These are phyloP conservation scores for Plenodomus lindquistii DNA, from an alignment of 2,329 filamentous ascomycete genomes.

Conservation along the genomic window DNA sequence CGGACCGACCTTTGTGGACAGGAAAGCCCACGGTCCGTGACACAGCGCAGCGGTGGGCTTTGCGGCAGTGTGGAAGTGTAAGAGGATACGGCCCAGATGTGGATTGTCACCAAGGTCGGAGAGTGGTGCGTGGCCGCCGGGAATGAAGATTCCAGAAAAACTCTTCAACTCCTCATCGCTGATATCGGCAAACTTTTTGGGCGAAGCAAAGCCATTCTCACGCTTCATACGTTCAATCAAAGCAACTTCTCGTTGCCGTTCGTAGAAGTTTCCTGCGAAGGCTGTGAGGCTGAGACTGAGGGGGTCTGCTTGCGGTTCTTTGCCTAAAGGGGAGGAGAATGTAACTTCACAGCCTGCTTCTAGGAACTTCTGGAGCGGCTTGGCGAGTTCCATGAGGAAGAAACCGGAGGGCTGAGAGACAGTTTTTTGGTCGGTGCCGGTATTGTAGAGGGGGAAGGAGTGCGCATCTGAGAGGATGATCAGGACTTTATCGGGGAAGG, in stretches of 20 bases:
- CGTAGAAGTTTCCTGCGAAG: conserved; percentile 53
- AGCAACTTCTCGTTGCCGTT: conserved; percentile 46
- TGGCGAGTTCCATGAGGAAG: conserved; percentile 41
- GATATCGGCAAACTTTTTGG: conserved; percentile 46
- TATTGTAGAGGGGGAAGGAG: conserved; percentile 39
- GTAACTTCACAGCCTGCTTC: conserved; percentile 48
- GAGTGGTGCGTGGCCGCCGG: conserved; percentile 52
- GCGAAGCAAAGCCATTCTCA: conserved; percentile 49
- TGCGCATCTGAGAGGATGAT: conserved; percentile 51
- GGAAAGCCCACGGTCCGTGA: conserved; percentile 52
- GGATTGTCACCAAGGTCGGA: conserved; percentile 47
- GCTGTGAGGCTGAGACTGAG: conserved; percentile 48
- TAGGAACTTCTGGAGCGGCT: conserved; percentile 34
- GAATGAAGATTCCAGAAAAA: conserved; percentile 51
- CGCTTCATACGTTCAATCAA: conserved; percentile 51
- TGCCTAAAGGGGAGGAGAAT: conserved; percentile 51
- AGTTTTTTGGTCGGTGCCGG: conserved; percentile 26
- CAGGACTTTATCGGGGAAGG: conserved; percentile 47
- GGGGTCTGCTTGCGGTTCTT: conserved; percentile 49
- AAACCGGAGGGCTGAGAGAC: conserved; percentile 33
- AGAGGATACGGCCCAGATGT: conserved; percentile 50
- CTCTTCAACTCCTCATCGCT: conserved; percentile 45
- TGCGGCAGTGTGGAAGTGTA: conserved; percentile 45
- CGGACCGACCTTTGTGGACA: conserved; percentile 47
- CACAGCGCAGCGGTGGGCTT: conserved; percentile 54